Conservation (phyloP, 768 basidiomycete species). For the Flagelloscypha sp. region DNA sequence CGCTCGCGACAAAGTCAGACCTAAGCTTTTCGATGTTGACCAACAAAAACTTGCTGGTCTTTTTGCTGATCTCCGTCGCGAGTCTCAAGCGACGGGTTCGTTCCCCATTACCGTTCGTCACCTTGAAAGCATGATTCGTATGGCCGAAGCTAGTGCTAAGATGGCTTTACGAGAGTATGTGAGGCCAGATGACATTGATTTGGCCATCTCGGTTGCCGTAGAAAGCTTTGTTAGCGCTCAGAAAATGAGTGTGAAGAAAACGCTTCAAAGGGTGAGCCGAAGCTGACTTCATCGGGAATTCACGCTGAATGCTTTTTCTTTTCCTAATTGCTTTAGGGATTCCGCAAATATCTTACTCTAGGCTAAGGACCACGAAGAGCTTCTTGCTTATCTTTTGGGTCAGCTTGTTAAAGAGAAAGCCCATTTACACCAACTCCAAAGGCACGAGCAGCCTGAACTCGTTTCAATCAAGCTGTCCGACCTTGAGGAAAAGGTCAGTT, state of each 20-base stretch:
- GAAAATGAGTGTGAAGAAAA: slow-evolving; percentile 98
- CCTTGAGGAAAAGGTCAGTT: slow-evolving; percentile 76
- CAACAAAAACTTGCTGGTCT: slow-evolving; percentile 91
- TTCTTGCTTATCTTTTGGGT: slow-evolving; percentile 90
- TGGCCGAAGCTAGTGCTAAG: slow-evolving; percentile 97
- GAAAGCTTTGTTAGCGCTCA: slow-evolving; percentile 94
- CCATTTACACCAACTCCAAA: slow-evolving; percentile 71
- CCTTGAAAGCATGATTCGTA: slow-evolving; percentile 97
- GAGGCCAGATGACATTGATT: slow-evolving; percentile 89
- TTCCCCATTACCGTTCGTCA: slow-evolving; percentile 98
- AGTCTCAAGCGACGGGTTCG: slow-evolving; percentile 96
- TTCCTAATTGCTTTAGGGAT: slow-evolving; percentile 46
- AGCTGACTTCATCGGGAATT: neutral
- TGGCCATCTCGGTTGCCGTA: slow-evolving; percentile 93
- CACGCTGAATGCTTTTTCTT: slow-evolving; percentile 12
- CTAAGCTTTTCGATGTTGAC: slow-evolving; percentile 91
- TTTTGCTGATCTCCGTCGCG: slow-evolving; percentile 91
- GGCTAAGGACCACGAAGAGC: slow-evolving; percentile 91
- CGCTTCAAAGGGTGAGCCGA: slow-evolving; percentile 76
- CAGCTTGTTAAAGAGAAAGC: slow-evolving; percentile 90
- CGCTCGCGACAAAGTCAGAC: slow-evolving; percentile 84
- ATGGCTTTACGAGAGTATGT: slow-evolving; percentile 98
- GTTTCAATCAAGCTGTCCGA: slow-evolving; percentile 73
- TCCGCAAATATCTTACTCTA: slow-evolving; percentile 97
- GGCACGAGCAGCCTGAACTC: slow-evolving; percentile 67